Evolutionary conservation across 495 filamentous ascomycete genomes (phyloP).

Genomic region (Aspergillus haitiensis): DNA sequence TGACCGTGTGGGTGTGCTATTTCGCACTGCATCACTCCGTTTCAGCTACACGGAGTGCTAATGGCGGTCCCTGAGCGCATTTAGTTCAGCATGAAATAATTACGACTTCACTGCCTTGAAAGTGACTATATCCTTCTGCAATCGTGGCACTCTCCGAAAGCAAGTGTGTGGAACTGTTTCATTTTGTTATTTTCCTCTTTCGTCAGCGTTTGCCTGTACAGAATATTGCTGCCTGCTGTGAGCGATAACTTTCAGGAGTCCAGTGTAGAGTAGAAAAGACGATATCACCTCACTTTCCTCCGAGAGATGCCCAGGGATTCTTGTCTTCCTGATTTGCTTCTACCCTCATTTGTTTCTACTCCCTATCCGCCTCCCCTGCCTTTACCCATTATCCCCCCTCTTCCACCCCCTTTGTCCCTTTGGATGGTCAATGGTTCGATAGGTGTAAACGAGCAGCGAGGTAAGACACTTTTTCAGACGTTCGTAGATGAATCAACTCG

Average conservation of each 20-base stretch:
- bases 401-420: too few relatives aligned
- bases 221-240: slow-evolving; percentile 28
- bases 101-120: slow-evolving; percentile 37
- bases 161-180: slow-evolving; percentile 21
- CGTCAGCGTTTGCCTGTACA: slow-evolving; percentile 35
- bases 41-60: slow-evolving; percentile 24
- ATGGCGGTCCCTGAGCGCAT: slow-evolving; percentile 35
- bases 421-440: too few relatives aligned
- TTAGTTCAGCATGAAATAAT: slow-evolving; percentile 49
- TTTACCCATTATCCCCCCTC: too few relatives aligned
- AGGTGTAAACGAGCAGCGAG: too few relatives aligned
- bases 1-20: slow-evolving; percentile 27
- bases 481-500: too few relatives aligned
- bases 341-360: neutral
- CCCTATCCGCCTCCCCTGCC: too few relatives aligned
- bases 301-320: slow-evolving; percentile 8
- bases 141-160: slow-evolving; percentile 25
- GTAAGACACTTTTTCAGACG: too few relatives aligned
- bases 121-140: slow-evolving; percentile 24
- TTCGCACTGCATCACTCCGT: slow-evolving; percentile 22
- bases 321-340: neutral
- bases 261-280: slow-evolving; percentile 30
- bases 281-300: slow-evolving; percentile 15
- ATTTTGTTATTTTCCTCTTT: slow-evolving; percentile 18
- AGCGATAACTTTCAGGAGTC: slow-evolving; percentile 20